phyloP scores from a whole-genome alignment of 371 early-diverging fungal species.

The Nematocida parisii region DNA sequence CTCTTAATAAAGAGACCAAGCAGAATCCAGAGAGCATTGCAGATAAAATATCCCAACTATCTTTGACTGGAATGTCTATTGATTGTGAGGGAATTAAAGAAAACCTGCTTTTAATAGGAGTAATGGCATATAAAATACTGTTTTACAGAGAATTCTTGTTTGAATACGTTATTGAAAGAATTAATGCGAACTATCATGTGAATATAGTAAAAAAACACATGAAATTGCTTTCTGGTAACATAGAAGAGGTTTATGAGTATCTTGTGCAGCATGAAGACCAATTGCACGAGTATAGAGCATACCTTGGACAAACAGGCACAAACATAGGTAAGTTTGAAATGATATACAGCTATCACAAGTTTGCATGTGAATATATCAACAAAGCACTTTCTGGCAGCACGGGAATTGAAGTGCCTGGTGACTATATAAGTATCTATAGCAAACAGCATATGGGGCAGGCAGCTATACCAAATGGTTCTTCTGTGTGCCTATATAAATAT shows the following conservation, averaged over 20 bases:
- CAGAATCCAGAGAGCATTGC: neutral
- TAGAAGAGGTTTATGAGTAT: neutral
- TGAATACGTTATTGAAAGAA: neutral
- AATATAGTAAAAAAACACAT: neutral
- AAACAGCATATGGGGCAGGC: neutral
- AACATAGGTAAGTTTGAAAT: neutral
- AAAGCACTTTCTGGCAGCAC: neutral
- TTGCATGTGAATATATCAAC: slow-evolving; percentile 27
- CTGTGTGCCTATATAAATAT: neutral
- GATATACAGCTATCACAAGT: slow-evolving; percentile 33
- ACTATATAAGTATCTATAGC: slow-evolving; percentile 10
- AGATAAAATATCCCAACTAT: neutral
- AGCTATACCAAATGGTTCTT: neutral
- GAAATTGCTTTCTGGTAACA: neutral
- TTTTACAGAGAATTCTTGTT: neutral
- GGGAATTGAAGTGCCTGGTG: neutral
- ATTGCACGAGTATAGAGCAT: neutral
- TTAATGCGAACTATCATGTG: neutral
- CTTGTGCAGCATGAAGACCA: neutral
- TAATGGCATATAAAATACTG: neutral
- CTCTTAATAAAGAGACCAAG: neutral
- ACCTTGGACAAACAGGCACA: neutral
- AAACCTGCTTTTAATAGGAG: neutral
- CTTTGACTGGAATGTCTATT: neutral
- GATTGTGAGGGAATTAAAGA: neutral